Evolutionary conservation across 352 stramenopile species (phyloP).

Genomic region (Plasmopara halstedii): DNA sequence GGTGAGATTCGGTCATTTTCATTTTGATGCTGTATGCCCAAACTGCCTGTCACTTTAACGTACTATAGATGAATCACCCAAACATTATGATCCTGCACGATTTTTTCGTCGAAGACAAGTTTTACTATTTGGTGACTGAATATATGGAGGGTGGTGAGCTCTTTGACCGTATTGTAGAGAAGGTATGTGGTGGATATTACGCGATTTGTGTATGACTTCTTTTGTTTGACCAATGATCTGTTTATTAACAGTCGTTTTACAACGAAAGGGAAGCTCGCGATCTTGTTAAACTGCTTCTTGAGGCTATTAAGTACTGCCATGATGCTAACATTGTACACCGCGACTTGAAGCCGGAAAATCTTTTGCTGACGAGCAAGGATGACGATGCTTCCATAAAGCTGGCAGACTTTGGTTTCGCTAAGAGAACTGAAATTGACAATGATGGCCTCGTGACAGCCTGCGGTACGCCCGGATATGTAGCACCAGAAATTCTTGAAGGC

Average conservation of each 20-base stretch:
- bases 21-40: background rate
- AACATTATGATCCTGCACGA: conserved; percentile 92
- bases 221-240: background rate
- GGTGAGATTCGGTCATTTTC: conserved; percentile 21
- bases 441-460: conserved; percentile 70
- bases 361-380: conserved; percentile 71
- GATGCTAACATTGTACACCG: conserved; percentile 79
- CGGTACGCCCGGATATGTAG: conserved; percentile 77
- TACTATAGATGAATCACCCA: conserved; percentile 81
- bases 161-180: conserved; percentile 83
- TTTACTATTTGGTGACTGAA: conserved; percentile 98
- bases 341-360: conserved; percentile 80
- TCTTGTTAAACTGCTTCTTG: conserved; percentile 75
- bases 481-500: conserved; percentile 75
- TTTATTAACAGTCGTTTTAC: conserved; percentile 72
- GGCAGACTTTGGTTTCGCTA: conserved; percentile 82
- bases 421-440: conserved; percentile 72
- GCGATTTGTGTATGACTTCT: conserved; percentile 1
- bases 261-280: conserved; percentile 84
- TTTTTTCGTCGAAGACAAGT: conserved; percentile 90
- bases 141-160: conserved; percentile 91
- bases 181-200: conserved; percentile 30
- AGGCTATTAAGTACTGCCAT: conserved; percentile 87
- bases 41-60: background rate
- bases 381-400: conserved; percentile 83